Evolutionary conservation across 176 grass and related monocot genomes (phyloP), one percentile per base, ranked within the genome.

Genomic region (Olyra latifolia): DNA sequence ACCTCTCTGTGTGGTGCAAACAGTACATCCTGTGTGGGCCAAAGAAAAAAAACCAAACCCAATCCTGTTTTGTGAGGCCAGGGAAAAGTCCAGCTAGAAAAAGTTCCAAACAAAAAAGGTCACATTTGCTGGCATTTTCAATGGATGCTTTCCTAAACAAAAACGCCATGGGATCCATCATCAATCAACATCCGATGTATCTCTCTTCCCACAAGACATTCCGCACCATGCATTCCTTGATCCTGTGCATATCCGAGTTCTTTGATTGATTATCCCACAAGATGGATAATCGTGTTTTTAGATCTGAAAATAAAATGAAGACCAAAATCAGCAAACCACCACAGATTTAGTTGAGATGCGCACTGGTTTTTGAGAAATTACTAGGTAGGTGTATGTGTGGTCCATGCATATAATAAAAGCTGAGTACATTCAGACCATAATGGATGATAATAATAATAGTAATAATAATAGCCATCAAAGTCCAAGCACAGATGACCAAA

Each of bases 131-230:
- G 60, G 17, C 2, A 41, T 67, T 78, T 72, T 52, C 52, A 10
- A 43, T 55, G 44, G 54, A 76, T 46, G 28, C 7, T 74, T 68
- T 35, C 29, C 27, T 38, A 67, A 62, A 69, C 62, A 76, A 84
- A 84, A 80, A 70, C 23, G 44, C 14, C 70, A 84, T 70, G 62
- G 62, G 7, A 55, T 43, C 55, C 32, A 70, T 62, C 62, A 69
- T 3, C 87, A 88, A 70, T 84, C 70, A 69, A 8, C 87, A 84
- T 80, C 76, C 57, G n/a, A 41, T 62, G 53, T 62, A 15, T 25
- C 50, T 54, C 42, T 68, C 49, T 29, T 64, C 7, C 9, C 42
- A 43, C 68, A 10, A 46, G 70, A 56, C 62, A 75, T 84, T 75
- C 45, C 24, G 76, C 62, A 62, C 46, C 62, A 62, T 80, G 27